phyloP scores from a whole-genome alignment of 2,329 filamentous ascomycete species.

The Parascedosporium putredinis region DNA sequence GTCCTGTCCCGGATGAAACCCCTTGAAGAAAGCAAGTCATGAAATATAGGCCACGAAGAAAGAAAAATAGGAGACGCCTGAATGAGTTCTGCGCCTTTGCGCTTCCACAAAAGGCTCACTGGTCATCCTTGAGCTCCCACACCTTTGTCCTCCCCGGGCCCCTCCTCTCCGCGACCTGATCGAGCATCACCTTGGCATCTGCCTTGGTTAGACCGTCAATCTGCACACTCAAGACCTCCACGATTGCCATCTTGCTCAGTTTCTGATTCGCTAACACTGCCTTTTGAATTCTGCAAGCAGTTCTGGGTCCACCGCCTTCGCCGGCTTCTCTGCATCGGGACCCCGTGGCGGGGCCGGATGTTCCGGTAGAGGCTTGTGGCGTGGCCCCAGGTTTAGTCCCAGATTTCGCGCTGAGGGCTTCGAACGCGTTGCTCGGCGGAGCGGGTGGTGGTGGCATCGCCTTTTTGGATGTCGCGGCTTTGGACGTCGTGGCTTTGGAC shows the following conservation, averaged over 20 bases:
- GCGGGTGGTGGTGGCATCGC: slow-evolving; percentile 24
- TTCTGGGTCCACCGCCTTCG: slow-evolving; percentile 19
- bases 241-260: slow-evolving; percentile 29
- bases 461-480: slow-evolving; percentile 11
- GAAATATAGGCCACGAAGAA: too few relatives aligned
- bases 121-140: slow-evolving; percentile 29
- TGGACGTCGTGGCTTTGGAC: slow-evolving; percentile 1
- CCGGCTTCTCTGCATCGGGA: slow-evolving; percentile 5
- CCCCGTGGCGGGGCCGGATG: not conserved
- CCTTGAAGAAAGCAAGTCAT: not conserved
- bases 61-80: too few relatives aligned
- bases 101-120: slow-evolving; percentile 9
- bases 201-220: slow-evolving; percentile 26
- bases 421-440: slow-evolving; percentile 26
- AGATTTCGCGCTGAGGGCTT: slow-evolving; percentile 16
- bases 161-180: slow-evolving; percentile 27
- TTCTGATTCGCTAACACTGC: slow-evolving; percentile 29
- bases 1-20: too few relatives aligned
- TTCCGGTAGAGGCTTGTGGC: too few relatives aligned
- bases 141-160: slow-evolving; percentile 25
- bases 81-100: too few relatives aligned
- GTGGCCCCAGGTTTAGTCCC: too few relatives aligned
- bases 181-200: slow-evolving; percentile 32
- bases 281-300: slow-evolving; percentile 30
- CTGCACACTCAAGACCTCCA: slow-evolving; percentile 28